Evolutionary conservation across 108 stramenopile genomes (phyloP).

Genomic region (Skeletonema marinoi): DNA sequence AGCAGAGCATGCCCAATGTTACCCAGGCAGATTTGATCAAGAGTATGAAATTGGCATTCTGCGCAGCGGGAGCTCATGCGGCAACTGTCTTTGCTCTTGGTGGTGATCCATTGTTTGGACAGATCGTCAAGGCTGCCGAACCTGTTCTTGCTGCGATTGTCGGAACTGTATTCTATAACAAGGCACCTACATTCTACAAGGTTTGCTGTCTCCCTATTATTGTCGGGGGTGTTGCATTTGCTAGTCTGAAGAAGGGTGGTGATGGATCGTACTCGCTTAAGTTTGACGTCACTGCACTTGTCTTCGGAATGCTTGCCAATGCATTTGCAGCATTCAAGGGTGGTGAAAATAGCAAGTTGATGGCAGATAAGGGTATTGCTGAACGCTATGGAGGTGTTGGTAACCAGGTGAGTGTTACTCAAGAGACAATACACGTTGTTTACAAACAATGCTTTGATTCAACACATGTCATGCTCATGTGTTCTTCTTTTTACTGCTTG

Average conservation of each 20-base stretch:
- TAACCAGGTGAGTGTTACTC: slow-evolving; percentile 47
- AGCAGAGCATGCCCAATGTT: slow-evolving; percentile 41
- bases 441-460: background rate
- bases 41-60: slow-evolving; percentile 53
- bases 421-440: background rate
- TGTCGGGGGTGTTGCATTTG: slow-evolving; percentile 60
- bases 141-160: slow-evolving; percentile 57
- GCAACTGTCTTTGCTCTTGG: slow-evolving; percentile 60
- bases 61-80: slow-evolving; percentile 55
- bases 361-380: slow-evolving; percentile 51
- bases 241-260: slow-evolving; percentile 54
- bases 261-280: slow-evolving; percentile 55
- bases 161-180: slow-evolving; percentile 52
- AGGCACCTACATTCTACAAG: slow-evolving; percentile 54
- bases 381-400: slow-evolving; percentile 61
- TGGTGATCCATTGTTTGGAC: slow-evolving; percentile 61
- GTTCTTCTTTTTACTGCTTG: background rate
- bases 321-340: slow-evolving; percentile 64
- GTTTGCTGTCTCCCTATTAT: slow-evolving; percentile 56
- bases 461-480: background rate
- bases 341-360: slow-evolving; percentile 55
- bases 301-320: slow-evolving; percentile 62
- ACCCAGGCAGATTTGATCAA: slow-evolving; percentile 47
- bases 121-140: slow-evolving; percentile 62
- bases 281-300: slow-evolving; percentile 54